These are phyloP conservation scores for Penicillium herquei DNA, from an alignment of 495 filamentous ascomycete genomes.

Conservation along the genomic window DNA sequence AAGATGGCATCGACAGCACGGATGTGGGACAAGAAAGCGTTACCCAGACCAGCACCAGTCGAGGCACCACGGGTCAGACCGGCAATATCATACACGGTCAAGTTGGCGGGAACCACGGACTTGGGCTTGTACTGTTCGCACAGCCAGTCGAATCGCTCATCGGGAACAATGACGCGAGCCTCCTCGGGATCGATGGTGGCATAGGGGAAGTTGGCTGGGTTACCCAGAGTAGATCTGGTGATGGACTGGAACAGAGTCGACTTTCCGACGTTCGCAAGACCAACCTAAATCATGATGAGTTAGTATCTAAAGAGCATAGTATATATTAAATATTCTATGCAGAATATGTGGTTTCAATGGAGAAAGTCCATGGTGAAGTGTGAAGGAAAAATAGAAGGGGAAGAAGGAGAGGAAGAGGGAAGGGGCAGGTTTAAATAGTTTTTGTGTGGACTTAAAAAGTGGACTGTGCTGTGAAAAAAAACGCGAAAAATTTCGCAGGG, in stretches of 20 bases:
- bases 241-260: conserved; percentile 99
- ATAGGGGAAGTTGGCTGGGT: conserved; percentile 99
- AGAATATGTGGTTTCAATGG: background rate
- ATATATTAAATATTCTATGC: background rate
- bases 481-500: conserved; percentile 20
- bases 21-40: conserved; percentile 98
- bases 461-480: conserved; percentile 36
- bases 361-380: conserved; percentile 9
- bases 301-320: background rate
- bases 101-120: conserved; percentile 90
- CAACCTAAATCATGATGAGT: conserved; percentile 63
- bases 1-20: conserved; percentile 99
- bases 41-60: conserved; percentile 95
- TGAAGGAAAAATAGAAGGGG: conserved; percentile 11
- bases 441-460: conserved; percentile 35
- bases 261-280: conserved; percentile 98
- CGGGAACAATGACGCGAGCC: conserved; percentile 95
- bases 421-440: conserved; percentile 29
- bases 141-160: conserved; percentile 94
- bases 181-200: conserved; percentile 99
- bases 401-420: conserved; percentile 20
- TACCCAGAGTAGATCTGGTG: conserved; percentile 95
- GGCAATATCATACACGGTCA: conserved; percentile 99
- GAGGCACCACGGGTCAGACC: conserved; percentile 95
- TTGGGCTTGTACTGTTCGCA: conserved; percentile 96